Percentiles rank a stretch among this genome's conserved stretches.
Conservation (phyloP, 495 filamentous ascomycete genomes). For the Hypoxylon trugodes region DNA sequence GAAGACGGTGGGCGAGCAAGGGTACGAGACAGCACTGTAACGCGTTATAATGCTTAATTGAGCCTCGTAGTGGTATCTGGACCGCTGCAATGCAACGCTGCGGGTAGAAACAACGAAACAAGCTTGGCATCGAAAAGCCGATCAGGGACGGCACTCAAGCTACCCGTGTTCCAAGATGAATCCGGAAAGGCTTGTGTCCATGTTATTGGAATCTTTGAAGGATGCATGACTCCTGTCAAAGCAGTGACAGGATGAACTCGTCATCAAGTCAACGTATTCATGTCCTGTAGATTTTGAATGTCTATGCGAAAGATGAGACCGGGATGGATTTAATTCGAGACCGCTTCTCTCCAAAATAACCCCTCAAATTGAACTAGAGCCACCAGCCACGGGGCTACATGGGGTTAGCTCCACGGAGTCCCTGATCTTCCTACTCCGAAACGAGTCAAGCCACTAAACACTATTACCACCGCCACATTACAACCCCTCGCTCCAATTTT, state of each 20-base stretch:
- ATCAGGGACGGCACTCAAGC: constrained; percentile 36
- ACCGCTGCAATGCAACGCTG: constrained; percentile 31
- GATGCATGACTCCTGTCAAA: constrained; percentile 1
- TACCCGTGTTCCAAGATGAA: constrained; percentile 31
- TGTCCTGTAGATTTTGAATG: background rate
- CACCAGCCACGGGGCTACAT: background rate
- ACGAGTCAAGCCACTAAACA: too few species aligned
- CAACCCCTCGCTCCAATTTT: too few species aligned
- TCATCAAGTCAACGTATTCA: constrained; percentile 7
- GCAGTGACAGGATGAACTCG: background rate
- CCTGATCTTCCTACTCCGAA: too few species aligned
- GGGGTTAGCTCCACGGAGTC: too few species aligned
- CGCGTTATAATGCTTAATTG: constrained; percentile 32
- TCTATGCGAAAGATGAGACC: constrained; percentile 17
- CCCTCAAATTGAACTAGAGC: background rate
- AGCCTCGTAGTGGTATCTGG: constrained; percentile 22
- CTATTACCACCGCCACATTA: too few species aligned
- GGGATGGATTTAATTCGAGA: constrained; percentile 2
- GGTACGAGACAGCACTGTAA: constrained; percentile 40
- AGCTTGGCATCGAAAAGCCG: constrained; percentile 37
- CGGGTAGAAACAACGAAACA: constrained; percentile 32
- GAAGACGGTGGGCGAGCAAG: constrained; percentile 15
- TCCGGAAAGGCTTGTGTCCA: constrained; percentile 8
- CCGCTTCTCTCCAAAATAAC: background rate
- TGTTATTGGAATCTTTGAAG: background rate